phyloP scores from a whole-genome alignment of 2,329 filamentous ascomycete genomes.

The Claviceps quebecensis region DNA sequence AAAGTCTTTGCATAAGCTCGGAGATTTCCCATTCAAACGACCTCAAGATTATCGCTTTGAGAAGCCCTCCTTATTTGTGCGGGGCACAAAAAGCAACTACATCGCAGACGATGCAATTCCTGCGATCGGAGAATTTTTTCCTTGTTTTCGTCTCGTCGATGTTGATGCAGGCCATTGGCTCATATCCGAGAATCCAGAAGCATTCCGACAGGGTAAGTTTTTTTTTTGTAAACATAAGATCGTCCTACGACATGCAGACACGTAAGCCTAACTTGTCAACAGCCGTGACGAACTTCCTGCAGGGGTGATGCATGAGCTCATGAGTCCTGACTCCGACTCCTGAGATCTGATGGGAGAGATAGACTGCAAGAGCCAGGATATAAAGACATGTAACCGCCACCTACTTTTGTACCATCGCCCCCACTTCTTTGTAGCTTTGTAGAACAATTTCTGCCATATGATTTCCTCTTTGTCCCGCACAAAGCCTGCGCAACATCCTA shows the following conservation, averaged over 20 bases:
- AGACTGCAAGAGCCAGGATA: too few species aligned
- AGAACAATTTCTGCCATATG: too few species aligned
- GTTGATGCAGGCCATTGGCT: conserved; percentile 77
- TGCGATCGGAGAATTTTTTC: conserved; percentile 72
- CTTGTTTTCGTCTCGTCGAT: conserved; percentile 57
- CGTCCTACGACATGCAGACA: too few species aligned
- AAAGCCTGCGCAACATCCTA: too few species aligned
- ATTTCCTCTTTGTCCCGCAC: too few species aligned
- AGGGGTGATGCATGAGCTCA: neutral
- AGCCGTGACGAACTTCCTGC: conserved; percentile 4
- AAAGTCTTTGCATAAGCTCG: conserved; percentile 56
- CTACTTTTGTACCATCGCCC: too few species aligned
- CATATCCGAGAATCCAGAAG: conserved; percentile 74
- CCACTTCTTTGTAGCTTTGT: too few species aligned
- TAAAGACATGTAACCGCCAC: too few species aligned
- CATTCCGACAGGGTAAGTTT: conserved; percentile 52
- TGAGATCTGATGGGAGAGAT: too few species aligned
- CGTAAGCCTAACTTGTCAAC: neutral
- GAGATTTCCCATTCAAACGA: conserved; percentile 76
- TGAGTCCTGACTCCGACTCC: too few species aligned
- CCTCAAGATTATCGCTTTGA: conserved; percentile 54
- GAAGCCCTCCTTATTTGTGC: conserved; percentile 68
- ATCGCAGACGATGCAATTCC: conserved; percentile 69
- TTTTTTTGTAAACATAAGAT: too few species aligned
- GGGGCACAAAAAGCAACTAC: conserved; percentile 65